phyloP scores from a whole-genome alignment of 768 basidiomycete species.

The Rhodotorula sphaerocarpa region DNA sequence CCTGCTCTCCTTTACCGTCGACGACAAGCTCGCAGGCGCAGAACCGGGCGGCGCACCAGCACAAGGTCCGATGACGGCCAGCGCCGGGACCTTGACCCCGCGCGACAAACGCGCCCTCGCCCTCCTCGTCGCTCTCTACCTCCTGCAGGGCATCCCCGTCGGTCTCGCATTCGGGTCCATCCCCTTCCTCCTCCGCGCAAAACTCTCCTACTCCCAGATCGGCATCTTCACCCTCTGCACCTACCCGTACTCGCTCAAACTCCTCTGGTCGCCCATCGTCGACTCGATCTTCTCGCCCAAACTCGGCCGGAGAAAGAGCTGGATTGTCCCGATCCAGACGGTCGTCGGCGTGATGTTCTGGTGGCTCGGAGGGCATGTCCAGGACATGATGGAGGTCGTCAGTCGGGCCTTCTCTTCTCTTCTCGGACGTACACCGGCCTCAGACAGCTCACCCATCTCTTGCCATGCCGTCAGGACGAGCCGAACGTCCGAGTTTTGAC shows the following conservation, averaged over 20 bases:
- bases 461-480: conserved; percentile 55
- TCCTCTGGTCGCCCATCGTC: conserved; percentile 95
- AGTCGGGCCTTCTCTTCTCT: conserved; percentile 34
- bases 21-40: no score
- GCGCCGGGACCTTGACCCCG: conserved; percentile 49
- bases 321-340: conserved; percentile 96
- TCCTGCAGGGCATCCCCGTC: conserved; percentile 78
- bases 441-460: background rate
- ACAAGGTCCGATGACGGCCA: no score
- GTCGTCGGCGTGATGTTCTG: conserved; percentile 67
- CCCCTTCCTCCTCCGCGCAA: conserved; percentile 88
- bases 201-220: conserved; percentile 92
- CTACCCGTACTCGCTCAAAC: conserved; percentile 92
- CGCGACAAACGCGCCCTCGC: conserved; percentile 79
- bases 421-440: background rate
- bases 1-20: no score
- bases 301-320: conserved; percentile 89
- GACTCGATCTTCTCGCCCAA: conserved; percentile 76
- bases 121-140: conserved; percentile 68
- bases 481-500: conserved; percentile 72
- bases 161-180: conserved; percentile 92
- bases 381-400: conserved; percentile 71
- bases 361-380: conserved; percentile 53
- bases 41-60: no score
- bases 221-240: conserved; percentile 85